Evolutionary conservation across 441 rosid genomes (phyloP), one percentile per base, ranked within the genome.

Genomic region (Erodium chrysanthum): DNA sequence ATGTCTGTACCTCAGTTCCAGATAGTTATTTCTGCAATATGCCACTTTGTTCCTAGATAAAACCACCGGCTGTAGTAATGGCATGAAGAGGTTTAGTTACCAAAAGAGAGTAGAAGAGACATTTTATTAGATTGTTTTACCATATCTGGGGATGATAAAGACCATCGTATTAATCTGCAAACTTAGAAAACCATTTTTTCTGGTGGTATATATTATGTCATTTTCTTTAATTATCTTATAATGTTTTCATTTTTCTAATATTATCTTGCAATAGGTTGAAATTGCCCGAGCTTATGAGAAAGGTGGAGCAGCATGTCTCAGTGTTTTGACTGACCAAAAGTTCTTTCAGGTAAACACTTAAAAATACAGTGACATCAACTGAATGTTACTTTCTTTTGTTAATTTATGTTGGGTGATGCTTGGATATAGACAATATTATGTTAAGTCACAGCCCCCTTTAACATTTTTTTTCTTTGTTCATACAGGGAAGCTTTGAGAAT

Each of bases 241-340:
- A 65, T 29, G 14, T 29, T 54, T 22, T 58, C 18, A 42, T 25
- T 54, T 11, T 44, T 75, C 17, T 31, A 21, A 46, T 63, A 71
- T 37, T 66, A 70, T 66, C 15, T 76, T 0, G 3, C 78, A 40
- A 75, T 76, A 91, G 98, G 96, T 88, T 64, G 92, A 88, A 77
- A 80, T 94, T 71, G 96, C 97, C 50, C 79, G 48, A 76, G 81
- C 99, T 62, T 94, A 94, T 72, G 97, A 88, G 77, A 87, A 80
- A 74, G 97, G 96, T 35, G 99, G 96, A 74, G 99, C 99, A 0
- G 97, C 99, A 25, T 94, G 99, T 71, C 92, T 91, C 58, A 91
- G 96, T 67, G 92, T 94, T 76, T 82, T 94, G 84, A 91, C 97
- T 2, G 99, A 91, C 75, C 83, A 83, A 71, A 94, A 94, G 74